phyloP scores from a whole-genome alignment of 768 basidiomycete species.

The Lentinula aciculospora region DNA sequence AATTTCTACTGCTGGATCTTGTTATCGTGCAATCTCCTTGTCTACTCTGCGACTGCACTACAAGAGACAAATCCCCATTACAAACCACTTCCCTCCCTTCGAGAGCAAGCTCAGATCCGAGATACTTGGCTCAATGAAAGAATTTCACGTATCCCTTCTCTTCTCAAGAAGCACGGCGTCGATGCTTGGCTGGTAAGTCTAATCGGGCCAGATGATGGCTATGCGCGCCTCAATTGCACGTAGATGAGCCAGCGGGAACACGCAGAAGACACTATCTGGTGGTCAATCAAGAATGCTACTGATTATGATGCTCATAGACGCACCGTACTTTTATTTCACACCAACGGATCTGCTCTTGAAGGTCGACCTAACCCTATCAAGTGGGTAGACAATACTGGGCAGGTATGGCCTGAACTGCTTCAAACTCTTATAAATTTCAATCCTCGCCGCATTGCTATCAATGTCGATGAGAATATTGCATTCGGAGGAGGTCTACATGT shows the following conservation, averaged over 20 bases:
- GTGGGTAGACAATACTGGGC: slow-evolving; percentile 46
- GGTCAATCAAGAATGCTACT: slow-evolving; percentile 43
- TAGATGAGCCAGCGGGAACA: slow-evolving; percentile 45
- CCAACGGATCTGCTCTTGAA: slow-evolving; percentile 28
- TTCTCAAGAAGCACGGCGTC: slow-evolving; percentile 36
- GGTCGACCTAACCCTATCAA: slow-evolving; percentile 32
- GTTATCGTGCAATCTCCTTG: neutral
- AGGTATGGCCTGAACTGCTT: slow-evolving; percentile 41
- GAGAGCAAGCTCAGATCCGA: slow-evolving; percentile 33
- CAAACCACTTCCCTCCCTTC: slow-evolving; percentile 28
- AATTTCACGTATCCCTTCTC: slow-evolving; percentile 31
- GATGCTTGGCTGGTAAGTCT: slow-evolving; percentile 36
- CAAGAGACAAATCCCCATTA: slow-evolving; percentile 15
- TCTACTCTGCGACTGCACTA: neutral
- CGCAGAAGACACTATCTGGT: slow-evolving; percentile 50
- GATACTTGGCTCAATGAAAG: slow-evolving; percentile 36
- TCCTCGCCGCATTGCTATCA: slow-evolving; percentile 39
- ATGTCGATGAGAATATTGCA: slow-evolving; percentile 39
- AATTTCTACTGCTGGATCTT: neutral
- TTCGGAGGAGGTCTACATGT: slow-evolving; percentile 46
- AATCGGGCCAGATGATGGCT: neutral
- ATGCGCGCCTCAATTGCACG: neutral
- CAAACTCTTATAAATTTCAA: slow-evolving; percentile 26
- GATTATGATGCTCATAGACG: slow-evolving; percentile 43
- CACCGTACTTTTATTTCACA: slow-evolving; percentile 45